Evolutionary conservation across 2,329 filamentous ascomycete genomes (phyloP).

Genomic region (Trichoderma pleuroti): DNA sequence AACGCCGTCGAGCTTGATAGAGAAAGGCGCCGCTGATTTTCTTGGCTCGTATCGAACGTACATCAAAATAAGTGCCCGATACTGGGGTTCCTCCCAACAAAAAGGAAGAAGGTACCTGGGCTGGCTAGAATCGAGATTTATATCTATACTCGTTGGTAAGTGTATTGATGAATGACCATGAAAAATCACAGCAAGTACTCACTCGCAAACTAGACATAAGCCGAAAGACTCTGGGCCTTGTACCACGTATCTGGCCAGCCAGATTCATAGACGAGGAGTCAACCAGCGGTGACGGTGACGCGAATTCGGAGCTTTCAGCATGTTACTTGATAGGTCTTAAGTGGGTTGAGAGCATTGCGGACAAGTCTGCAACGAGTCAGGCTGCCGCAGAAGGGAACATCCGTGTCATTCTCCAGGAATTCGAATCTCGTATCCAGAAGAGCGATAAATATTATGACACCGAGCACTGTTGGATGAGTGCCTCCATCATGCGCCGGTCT

Average conservation of each 20-base stretch:
- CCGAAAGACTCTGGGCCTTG: constrained; percentile 47
- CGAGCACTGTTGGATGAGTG: constrained; percentile 47
- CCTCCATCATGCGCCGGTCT: constrained; percentile 35
- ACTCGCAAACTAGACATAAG: constrained; percentile 48
- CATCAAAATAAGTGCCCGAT: constrained; percentile 59
- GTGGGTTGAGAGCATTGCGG: constrained; percentile 26
- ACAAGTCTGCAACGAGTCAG: constrained; percentile 38
- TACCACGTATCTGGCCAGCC: constrained; percentile 60
- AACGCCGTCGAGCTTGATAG: background rate
- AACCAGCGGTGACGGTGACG: constrained; percentile 25
- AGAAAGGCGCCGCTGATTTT: constrained; percentile 44
- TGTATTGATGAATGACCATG: constrained; percentile 6
- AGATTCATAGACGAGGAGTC: constrained; percentile 46
- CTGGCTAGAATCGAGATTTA: constrained; percentile 61
- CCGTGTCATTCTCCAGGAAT: constrained; percentile 42
- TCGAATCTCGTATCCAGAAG: constrained; percentile 45
- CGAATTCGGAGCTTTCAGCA: constrained; percentile 50
- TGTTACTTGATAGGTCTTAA: constrained; percentile 61
- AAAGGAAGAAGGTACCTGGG: constrained; percentile 55
- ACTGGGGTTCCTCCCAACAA: constrained; percentile 58
- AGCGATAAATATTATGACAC: constrained; percentile 49
- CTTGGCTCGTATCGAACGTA: constrained; percentile 51
- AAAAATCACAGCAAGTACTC: background rate
- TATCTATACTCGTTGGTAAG: constrained; percentile 56
- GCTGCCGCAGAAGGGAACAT: constrained; percentile 43